Evolutionary conservation across 2,329 filamentous ascomycete genomes (phyloP).

Genomic region (Colletotrichum godetiae): DNA sequence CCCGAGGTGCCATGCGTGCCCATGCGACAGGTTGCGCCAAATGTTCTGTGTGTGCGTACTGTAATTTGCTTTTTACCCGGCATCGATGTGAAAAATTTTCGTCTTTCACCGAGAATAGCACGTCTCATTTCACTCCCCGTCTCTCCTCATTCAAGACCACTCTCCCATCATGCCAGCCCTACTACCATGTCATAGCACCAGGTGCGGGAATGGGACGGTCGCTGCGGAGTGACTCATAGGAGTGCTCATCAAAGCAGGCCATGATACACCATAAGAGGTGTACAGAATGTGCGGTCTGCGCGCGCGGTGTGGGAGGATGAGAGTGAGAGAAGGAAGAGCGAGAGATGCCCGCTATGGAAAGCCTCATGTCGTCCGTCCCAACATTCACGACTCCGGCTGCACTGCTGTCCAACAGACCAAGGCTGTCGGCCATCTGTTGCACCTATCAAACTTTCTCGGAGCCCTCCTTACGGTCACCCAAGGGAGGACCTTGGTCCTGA

Average conservation of each 20-base stretch:
- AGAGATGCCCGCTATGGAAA: neutral
- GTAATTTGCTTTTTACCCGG: conserved; percentile 34
- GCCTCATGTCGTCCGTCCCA: conserved; percentile 32
- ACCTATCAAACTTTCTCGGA: conserved; percentile 41
- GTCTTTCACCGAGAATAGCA: conserved; percentile 24
- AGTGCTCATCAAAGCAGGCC: neutral
- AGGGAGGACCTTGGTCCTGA: conserved; percentile 12
- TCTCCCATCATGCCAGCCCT: conserved; percentile 26
- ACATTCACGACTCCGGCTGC: conserved; percentile 31
- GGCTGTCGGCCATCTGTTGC: conserved; percentile 42
- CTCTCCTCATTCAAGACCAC: conserved; percentile 22
- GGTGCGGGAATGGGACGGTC: conserved; percentile 14
- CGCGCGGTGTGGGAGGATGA: neutral
- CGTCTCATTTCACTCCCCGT: conserved; percentile 27
- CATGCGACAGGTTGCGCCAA: conserved; percentile 31
- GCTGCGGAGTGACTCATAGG: conserved; percentile 30
- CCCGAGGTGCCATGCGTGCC: conserved; percentile 16
- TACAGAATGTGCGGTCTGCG: conserved; percentile 17
- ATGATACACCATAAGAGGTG: neutral
- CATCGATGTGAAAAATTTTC: conserved; percentile 33
- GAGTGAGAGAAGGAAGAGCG: neutral
- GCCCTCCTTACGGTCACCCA: conserved; percentile 20
- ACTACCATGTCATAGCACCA: conserved; percentile 4
- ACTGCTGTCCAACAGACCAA: conserved; percentile 36
- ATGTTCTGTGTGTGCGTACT: conserved; percentile 1